Percentiles rank a stretch among this genome's conserved stretches.
Evolutionary conservation across 2,329 filamentous ascomycete genomes (phyloP).

Genomic region (Ceratocystis variospora): DNA sequence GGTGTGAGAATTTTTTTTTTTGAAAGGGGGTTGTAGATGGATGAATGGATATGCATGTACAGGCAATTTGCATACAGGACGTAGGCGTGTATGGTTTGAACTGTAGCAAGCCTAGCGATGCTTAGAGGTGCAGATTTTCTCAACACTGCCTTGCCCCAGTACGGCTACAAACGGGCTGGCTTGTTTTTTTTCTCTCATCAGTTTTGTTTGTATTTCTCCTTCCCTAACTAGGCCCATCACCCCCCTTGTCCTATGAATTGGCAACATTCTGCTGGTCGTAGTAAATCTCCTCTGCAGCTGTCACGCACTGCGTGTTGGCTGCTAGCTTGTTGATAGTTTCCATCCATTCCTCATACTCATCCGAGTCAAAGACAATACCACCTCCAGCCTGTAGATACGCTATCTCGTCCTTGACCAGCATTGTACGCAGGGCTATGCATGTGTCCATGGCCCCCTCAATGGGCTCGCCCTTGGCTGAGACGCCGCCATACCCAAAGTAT

Average conservation of each 20-base stretch:
- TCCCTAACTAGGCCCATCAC: background rate
- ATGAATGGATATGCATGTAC: too few relatives aligned
- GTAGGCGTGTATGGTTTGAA: too few relatives aligned
- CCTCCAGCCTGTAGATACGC: conserved; percentile 83
- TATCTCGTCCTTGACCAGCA: conserved; percentile 82
- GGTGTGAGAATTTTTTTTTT: too few relatives aligned
- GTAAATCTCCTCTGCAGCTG: conserved; percentile 61
- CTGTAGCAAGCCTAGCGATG: too few relatives aligned
- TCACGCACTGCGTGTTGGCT: conserved; percentile 80
- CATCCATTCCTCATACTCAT: conserved; percentile 85
- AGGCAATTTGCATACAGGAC: too few relatives aligned
- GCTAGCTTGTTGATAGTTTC: conserved; percentile 90
- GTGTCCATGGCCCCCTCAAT: conserved; percentile 85
- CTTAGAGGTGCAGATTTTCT: too few relatives aligned
- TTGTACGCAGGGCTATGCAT: conserved; percentile 68
- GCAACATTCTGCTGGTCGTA: conserved; percentile 25
- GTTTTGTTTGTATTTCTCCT: background rate
- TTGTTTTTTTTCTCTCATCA: too few relatives aligned
- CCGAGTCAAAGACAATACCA: conserved; percentile 88
- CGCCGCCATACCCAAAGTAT: conserved; percentile 79
- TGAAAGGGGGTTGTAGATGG: too few relatives aligned
- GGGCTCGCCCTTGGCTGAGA: conserved; percentile 48
- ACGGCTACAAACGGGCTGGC: too few relatives aligned
- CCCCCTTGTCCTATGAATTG: background rate
- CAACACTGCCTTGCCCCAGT: too few relatives aligned